Evolutionary conservation across 2,329 filamentous ascomycete species (phyloP).

Genomic region (Rutstroemia sp.): DNA sequence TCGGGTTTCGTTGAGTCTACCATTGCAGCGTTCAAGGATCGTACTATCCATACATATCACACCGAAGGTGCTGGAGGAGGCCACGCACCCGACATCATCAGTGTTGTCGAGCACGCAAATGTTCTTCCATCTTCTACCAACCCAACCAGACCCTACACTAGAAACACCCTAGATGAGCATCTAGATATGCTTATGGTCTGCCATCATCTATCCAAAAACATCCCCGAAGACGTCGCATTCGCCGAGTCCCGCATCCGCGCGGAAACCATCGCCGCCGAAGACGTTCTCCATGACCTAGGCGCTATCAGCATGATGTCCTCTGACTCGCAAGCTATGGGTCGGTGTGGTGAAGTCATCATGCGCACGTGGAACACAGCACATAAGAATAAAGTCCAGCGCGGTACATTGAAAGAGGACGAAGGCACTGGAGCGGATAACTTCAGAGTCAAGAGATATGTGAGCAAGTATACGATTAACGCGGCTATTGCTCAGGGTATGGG

Average conservation of each 20-base stretch:
- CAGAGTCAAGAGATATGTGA: conserved; percentile 84
- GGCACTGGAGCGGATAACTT: conserved; percentile 81
- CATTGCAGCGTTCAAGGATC: conserved; percentile 73
- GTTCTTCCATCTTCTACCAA: conserved; percentile 89
- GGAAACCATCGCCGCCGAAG: conserved; percentile 94
- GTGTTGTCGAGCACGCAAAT: conserved; percentile 80
- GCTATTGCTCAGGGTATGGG: conserved; percentile 85
- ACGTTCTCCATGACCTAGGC: conserved; percentile 88
- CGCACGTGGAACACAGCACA: conserved; percentile 96
- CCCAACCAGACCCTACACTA: conserved; percentile 82
- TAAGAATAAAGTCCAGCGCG: conserved; percentile 89
- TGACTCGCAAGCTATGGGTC: conserved; percentile 94
- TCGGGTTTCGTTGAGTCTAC: conserved; percentile 95
- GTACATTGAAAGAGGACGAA: conserved; percentile 67
- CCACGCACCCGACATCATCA: conserved; percentile 93
- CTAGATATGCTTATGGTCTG: conserved; percentile 98
- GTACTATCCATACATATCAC: conserved; percentile 94
- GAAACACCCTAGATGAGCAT: conserved; percentile 92
- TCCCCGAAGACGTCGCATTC: conserved; percentile 92
- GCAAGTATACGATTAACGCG: conserved; percentile 95
- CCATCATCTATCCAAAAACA: conserved; percentile 86
- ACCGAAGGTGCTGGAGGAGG: conserved; percentile 93
- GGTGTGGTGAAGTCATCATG: conserved; percentile 86
- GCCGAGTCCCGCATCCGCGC: conserved; percentile 90
- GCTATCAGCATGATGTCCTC: conserved; percentile 97